Conservation (phyloP, 2,329 filamentous ascomycete genomes). For the Aureobasidium sp. region DNA sequence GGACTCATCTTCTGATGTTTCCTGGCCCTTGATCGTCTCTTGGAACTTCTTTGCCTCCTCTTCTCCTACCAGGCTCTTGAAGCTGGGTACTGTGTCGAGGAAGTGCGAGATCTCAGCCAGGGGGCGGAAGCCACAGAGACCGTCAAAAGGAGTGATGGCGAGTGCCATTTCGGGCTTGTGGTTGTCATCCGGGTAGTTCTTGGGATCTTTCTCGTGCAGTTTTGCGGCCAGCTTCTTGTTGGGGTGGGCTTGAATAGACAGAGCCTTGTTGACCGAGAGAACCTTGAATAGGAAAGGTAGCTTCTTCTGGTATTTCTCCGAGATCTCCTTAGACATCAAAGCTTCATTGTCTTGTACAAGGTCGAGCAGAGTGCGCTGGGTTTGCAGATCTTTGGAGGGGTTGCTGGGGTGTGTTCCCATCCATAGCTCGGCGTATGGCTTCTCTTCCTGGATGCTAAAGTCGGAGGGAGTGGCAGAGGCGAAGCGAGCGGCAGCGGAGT, state of each 20-base stretch:
- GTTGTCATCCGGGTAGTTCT: conserved; percentile 98
- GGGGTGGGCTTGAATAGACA: conserved; percentile 88
- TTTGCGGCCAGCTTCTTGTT: conserved; percentile 72
- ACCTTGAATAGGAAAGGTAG: conserved; percentile 98
- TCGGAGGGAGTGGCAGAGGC: conserved; percentile 75
- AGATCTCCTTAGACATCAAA: conserved; percentile 67
- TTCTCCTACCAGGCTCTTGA: conserved; percentile 42
- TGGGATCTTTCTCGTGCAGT: conserved; percentile 75
- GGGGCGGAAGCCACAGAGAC: conserved; percentile 90
- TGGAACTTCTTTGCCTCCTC: conserved; percentile 41
- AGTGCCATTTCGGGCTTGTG: conserved; percentile 99
- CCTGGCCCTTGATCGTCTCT: conserved; percentile 45
- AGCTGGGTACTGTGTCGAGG: conserved; percentile 54
- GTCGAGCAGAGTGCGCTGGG: conserved; percentile 78
- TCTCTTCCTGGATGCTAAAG: conserved; percentile 73
- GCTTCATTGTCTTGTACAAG: conserved; percentile 80
- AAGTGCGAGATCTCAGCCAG: conserved; percentile 82
- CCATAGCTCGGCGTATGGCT: conserved; percentile 97
- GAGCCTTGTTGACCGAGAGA: conserved; percentile 86
- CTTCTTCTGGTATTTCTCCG: conserved; percentile 68
- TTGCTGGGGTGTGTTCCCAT: conserved; percentile 98
- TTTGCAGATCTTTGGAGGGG: conserved; percentile 80
- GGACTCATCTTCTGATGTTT: conserved; percentile 40
- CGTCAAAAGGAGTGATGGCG: conserved; percentile 91
- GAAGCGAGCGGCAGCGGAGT: conserved; percentile 83